A percentile compares a stretch with the other conserved stretches of the same genome.
These are phyloP conservation scores for Lipomyces yamadae DNA, from an alignment of 805 yeast species.

Conservation along the genomic window DNA sequence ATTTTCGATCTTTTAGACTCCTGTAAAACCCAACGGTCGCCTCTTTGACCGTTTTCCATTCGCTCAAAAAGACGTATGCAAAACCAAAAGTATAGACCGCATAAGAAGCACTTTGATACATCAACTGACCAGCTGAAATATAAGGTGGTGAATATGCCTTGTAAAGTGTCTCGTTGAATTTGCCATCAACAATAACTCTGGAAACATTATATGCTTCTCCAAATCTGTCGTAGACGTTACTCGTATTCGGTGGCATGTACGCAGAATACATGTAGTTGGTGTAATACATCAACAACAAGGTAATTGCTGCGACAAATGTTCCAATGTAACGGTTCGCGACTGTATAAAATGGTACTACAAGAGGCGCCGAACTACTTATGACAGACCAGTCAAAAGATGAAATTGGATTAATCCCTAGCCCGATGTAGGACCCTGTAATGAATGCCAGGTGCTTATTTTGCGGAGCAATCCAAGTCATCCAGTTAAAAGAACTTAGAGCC, in stretches of 20 bases:
- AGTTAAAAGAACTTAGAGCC: slow-evolving; percentile 64
- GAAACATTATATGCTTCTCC: slow-evolving; percentile 53
- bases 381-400: slow-evolving; percentile 53
- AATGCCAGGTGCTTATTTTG: slow-evolving; percentile 58
- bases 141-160: slow-evolving; percentile 23
- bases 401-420: slow-evolving; percentile 53
- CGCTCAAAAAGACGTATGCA: slow-evolving; percentile 66
- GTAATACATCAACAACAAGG: slow-evolving; percentile 48
- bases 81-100: slow-evolving; percentile 62
- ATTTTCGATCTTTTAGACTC: slow-evolving; percentile 52
- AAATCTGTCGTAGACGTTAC: slow-evolving; percentile 48
- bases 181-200: slow-evolving; percentile 50
- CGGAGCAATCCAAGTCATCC: slow-evolving; percentile 50
- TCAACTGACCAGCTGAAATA: slow-evolving; percentile 54
- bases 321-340: slow-evolving; percentile 46
- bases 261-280: slow-evolving; percentile 56
- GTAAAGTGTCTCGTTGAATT: slow-evolving; percentile 11
- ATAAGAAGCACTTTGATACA: slow-evolving; percentile 46
- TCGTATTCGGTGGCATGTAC: slow-evolving; percentile 57
- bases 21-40: slow-evolving; percentile 60
- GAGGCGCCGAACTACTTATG: slow-evolving; percentile 39
- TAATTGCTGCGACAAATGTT: slow-evolving; percentile 45
- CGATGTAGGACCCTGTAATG: slow-evolving; percentile 59
- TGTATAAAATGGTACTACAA: slow-evolving; percentile 54
- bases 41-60: slow-evolving; percentile 63